These are phyloP conservation scores for Claviceps maximensis DNA, from an alignment of 2,329 filamentous ascomycete genomes.

Conservation along the genomic window DNA sequence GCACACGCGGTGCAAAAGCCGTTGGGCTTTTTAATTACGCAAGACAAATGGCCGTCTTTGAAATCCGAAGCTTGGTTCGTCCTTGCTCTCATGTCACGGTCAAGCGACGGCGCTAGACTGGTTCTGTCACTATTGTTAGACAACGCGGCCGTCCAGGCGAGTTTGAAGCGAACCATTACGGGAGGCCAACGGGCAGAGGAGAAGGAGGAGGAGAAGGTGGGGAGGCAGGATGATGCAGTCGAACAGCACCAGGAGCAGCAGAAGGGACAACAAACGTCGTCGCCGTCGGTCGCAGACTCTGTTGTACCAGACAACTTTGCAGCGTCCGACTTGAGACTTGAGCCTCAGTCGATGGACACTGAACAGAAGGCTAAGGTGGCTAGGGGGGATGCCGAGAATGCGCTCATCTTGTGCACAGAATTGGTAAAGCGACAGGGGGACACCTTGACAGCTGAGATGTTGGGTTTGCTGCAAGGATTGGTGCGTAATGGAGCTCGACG, in stretches of 20 bases:
- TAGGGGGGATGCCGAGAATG: slow-evolving; percentile 47
- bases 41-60: slow-evolving; percentile 45
- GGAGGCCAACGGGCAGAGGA: slow-evolving; percentile 15
- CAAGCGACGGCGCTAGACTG: slow-evolving; percentile 32
- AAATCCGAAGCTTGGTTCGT: slow-evolving; percentile 50
- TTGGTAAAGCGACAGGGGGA: slow-evolving; percentile 32
- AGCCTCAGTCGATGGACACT: slow-evolving; percentile 34
- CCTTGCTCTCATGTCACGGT: slow-evolving; percentile 45
- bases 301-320: slow-evolving; percentile 7
- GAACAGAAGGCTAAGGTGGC: slow-evolving; percentile 31
- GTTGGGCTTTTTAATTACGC: slow-evolving; percentile 39
- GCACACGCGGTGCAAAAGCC: slow-evolving; percentile 29
- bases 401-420: slow-evolving; percentile 43
- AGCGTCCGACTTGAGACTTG: slow-evolving; percentile 22
- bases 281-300: slow-evolving; percentile 13
- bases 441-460: slow-evolving; percentile 26
- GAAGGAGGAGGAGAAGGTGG: slow-evolving; percentile 10
- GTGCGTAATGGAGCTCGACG: slow-evolving; percentile 36
- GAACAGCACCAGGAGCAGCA: slow-evolving; percentile 7
- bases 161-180: slow-evolving; percentile 35
- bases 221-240: slow-evolving; percentile 2
- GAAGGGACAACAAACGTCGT: neutral
- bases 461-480: slow-evolving; percentile 32
- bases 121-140: slow-evolving; percentile 30
- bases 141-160: slow-evolving; percentile 27